A percentile compares a stretch with the other conserved stretches of the same genome.
Conservation (phyloP, 2,329 filamentous ascomycete species). For the Aspergillus ochraceus region DNA sequence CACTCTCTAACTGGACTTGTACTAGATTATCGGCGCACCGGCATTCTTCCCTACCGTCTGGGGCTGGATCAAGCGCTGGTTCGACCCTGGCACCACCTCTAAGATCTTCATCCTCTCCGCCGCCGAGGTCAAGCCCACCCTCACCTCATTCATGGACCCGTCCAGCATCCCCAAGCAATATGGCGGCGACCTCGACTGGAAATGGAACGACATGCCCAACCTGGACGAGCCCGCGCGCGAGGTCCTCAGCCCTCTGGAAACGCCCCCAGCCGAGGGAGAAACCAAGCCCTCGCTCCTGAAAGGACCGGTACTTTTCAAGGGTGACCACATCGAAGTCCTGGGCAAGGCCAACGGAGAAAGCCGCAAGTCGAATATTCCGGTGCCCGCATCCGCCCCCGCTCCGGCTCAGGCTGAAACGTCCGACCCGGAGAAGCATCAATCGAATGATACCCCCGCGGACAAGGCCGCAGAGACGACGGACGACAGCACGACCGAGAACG, state of each 20-base stretch:
- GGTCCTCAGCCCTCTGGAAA: conserved; percentile 32
- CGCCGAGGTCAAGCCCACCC: conserved; percentile 71
- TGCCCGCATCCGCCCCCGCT: conserved; percentile 6
- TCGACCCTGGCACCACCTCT: conserved; percentile 87
- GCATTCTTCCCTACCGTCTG: conserved; percentile 86
- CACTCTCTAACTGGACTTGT: not conserved
- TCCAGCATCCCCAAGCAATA: conserved; percentile 86
- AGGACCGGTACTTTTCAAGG: conserved; percentile 37
- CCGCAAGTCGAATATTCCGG: conserved; percentile 28
- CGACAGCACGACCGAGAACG: not conserved
- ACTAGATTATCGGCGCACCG: conserved; percentile 80
- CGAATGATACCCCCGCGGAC: not conserved
- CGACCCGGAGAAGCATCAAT: not conserved
- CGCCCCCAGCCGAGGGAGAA: conserved; percentile 24
- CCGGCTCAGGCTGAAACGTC: not conserved
- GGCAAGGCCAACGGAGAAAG: conserved; percentile 36
- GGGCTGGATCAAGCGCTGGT: conserved; percentile 96
- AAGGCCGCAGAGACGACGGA: not conserved
- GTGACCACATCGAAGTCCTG: conserved; percentile 33
- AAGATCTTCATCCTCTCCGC: conserved; percentile 90
- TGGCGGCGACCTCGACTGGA: conserved; percentile 80
- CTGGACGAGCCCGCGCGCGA: conserved; percentile 58
- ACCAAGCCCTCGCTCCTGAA: conserved; percentile 32
- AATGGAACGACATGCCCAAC: conserved; percentile 72
- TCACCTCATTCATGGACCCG: conserved; percentile 77